phyloP scores from a whole-genome alignment of 176 grass and related monocot species.

The Themeda triandra region DNA sequence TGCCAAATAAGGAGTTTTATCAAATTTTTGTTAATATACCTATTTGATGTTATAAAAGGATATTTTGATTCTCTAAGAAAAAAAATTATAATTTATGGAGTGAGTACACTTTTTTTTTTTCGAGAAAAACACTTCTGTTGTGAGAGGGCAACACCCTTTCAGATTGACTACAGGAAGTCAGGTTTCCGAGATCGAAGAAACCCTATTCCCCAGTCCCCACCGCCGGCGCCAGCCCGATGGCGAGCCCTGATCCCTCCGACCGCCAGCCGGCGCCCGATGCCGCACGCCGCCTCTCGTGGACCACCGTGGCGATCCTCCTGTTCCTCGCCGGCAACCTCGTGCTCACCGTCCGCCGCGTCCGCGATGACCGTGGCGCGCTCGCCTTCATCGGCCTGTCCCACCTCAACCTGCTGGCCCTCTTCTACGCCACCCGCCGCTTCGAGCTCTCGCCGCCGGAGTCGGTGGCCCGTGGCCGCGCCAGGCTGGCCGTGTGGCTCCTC shows the following conservation, averaged over 20 bases:
- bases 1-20: too few relatives aligned
- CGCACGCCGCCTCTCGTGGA: not conserved
- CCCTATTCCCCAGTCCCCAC: too few relatives aligned
- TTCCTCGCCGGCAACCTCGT: not conserved
- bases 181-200: too few relatives aligned
- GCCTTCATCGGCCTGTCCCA: conserved; percentile 5
- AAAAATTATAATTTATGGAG: too few relatives aligned
- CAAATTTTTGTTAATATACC: too few relatives aligned
- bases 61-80: too few relatives aligned
- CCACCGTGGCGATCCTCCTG: not conserved
- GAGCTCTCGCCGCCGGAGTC: conserved; percentile 5
- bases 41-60: too few relatives aligned
- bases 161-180: too few relatives aligned
- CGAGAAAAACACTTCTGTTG: too few relatives aligned
- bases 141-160: too few relatives aligned
- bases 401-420: conserved; percentile 30
- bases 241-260: not conserved
- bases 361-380: not conserved
- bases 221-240: not conserved
- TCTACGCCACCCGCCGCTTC: conserved; percentile 15
- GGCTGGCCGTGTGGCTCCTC: conserved; percentile 30
- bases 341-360: not conserved
- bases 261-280: not conserved
- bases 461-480: not conserved
- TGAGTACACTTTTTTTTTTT: too few relatives aligned